Evolutionary conservation across 2,329 filamentous ascomycete species (phyloP).

Genomic region (Fusarium sp.): DNA sequence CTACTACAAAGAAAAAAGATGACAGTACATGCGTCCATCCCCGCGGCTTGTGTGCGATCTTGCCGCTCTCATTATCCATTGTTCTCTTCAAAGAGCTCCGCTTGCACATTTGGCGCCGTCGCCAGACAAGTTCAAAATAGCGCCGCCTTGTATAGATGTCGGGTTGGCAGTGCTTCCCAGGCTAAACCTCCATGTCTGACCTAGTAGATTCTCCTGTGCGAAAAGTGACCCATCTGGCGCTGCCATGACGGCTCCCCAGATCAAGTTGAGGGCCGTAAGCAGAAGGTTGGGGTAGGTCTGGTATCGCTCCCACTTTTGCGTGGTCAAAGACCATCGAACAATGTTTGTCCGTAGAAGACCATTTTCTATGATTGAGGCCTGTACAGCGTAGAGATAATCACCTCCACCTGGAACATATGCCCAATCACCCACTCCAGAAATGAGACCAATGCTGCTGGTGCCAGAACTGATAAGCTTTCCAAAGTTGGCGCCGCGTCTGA

Average conservation of each 20-base stretch:
- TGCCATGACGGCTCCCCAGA: slow-evolving; percentile 22
- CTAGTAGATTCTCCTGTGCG: slow-evolving; percentile 19
- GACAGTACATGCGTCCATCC: slow-evolving; percentile 22
- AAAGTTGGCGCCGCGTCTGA: slow-evolving; percentile 3
- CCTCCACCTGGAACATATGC: slow-evolving; percentile 36
- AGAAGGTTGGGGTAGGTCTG: neutral
- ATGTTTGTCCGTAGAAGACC: slow-evolving; percentile 24
- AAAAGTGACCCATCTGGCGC: neutral
- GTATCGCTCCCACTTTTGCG: slow-evolving; percentile 10
- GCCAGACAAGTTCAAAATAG: slow-evolving; percentile 17
- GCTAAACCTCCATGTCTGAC: slow-evolving; percentile 29
- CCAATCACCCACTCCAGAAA: slow-evolving; percentile 27
- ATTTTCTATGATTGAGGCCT: slow-evolving; percentile 2
- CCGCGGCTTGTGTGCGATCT: slow-evolving; percentile 31
- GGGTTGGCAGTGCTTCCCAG: neutral
- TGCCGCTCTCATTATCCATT: slow-evolving; percentile 16
- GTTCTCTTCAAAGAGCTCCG: neutral
- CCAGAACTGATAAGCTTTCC: neutral
- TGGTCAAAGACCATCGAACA: slow-evolving; percentile 8
- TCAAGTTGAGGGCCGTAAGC: slow-evolving; percentile 11
- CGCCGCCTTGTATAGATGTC: neutral
- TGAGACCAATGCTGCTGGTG: neutral
- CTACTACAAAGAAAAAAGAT: slow-evolving; percentile 24
- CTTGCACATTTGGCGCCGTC: slow-evolving; percentile 37
- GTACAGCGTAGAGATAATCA: slow-evolving; percentile 33